Conservation (phyloP, 208 protist species). For the Acanthamoeba lenticulata region DNA sequence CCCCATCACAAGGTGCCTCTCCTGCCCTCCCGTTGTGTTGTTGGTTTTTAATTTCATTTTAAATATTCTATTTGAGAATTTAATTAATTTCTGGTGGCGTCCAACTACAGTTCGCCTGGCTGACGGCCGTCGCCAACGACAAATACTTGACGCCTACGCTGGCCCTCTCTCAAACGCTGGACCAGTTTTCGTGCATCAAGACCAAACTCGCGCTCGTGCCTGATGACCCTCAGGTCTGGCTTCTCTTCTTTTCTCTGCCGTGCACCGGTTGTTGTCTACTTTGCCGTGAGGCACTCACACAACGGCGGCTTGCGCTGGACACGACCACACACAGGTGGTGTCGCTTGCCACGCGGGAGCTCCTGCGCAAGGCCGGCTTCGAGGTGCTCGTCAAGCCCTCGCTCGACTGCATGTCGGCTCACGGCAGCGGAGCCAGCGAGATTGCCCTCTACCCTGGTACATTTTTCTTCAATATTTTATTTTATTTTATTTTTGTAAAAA, state of each 20-base stretch:
- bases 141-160: constrained; percentile 5
- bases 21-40: no score
- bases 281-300: no score
- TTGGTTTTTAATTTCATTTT: not conserved
- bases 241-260: no score
- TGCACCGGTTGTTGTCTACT: no score
- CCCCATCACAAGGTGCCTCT: not conserved
- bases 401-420: not conserved
- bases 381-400: not conserved
- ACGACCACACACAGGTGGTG: no score
- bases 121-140: not conserved
- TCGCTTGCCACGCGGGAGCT: not conserved
- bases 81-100: not conserved
- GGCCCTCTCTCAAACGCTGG: not conserved
- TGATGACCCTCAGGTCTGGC: not conserved
- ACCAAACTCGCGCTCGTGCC: not conserved
- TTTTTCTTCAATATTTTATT: not conserved
- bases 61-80: not conserved
- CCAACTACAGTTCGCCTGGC: not conserved
- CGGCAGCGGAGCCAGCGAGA: not conserved
- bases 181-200: constrained; percentile 18
- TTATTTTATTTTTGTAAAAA: not conserved
- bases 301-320: not conserved
- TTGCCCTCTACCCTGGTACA: not conserved
- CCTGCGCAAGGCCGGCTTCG: not conserved